phyloP scores from a whole-genome alignment of 371 early-diverging fungal species.

The Coemansia sp. region DNA sequence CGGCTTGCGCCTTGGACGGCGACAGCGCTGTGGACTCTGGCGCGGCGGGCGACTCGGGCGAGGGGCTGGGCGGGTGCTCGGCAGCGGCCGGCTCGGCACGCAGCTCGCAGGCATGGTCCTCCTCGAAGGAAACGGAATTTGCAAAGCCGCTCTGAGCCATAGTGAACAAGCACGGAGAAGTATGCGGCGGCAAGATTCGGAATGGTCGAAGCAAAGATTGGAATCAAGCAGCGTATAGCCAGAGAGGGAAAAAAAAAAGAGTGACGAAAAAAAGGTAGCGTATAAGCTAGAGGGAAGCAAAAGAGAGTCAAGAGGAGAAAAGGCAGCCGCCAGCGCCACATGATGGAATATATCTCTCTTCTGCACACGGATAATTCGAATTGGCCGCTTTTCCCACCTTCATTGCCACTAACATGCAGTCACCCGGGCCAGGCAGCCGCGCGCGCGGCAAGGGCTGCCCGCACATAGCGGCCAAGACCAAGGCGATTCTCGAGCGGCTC shows the following conservation, averaged over 20 bases:
- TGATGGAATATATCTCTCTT: too few relatives aligned
- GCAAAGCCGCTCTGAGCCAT: slow-evolving; percentile 1
- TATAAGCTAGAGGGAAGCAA: background rate
- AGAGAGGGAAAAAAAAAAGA: background rate
- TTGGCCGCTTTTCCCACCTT: too few relatives aligned
- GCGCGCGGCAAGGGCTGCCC: slow-evolving; percentile 15
- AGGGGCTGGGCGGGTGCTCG: background rate
- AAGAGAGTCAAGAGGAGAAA: too few relatives aligned
- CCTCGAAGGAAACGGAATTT: background rate
- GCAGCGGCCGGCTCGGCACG: background rate
- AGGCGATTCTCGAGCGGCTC: slow-evolving; percentile 41
- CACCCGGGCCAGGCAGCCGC: too few relatives aligned
- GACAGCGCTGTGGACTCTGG: background rate
- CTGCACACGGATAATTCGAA: too few relatives aligned
- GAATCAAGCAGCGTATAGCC: background rate
- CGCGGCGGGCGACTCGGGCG: background rate
- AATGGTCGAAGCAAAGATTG: background rate
- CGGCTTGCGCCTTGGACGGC: background rate
- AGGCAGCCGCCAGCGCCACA: too few relatives aligned
- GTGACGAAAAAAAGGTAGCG: background rate
- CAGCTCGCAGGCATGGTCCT: background rate
- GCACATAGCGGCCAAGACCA: slow-evolving; percentile 34
- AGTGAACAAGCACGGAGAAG: background rate
- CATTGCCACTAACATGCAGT: too few relatives aligned
- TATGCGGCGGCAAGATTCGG: background rate